A percentile compares a stretch with the other conserved stretches of the same genome.
phyloP scores from a whole-genome alignment of 306 rosid genomes.

The Cicer cuneatum region DNA sequence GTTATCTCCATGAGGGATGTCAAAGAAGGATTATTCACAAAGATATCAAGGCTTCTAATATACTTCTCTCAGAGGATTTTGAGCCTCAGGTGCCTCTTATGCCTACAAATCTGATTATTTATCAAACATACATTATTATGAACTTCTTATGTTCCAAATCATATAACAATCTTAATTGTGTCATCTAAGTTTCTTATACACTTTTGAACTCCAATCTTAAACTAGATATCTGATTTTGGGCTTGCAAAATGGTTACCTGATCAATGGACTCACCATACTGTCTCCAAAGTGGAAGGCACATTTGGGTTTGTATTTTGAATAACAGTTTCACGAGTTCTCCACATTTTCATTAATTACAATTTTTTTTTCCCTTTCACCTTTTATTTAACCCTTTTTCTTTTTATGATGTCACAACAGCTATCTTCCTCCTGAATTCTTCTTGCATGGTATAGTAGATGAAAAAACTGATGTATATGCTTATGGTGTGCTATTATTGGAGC shows the following conservation, averaged over 20 bases:
- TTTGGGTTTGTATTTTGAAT: slow-evolving; percentile 75
- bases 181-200: slow-evolving; percentile 16
- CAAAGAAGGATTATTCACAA: slow-evolving; percentile 97
- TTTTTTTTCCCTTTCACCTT: slow-evolving; percentile 5
- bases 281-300: slow-evolving; percentile 95
- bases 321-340: slow-evolving; percentile 31
- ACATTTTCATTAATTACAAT: background rate
- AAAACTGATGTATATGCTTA: slow-evolving; percentile 94
- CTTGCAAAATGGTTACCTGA: slow-evolving; percentile 98
- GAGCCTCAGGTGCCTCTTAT: slow-evolving; percentile 77
- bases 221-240: slow-evolving; percentile 94
- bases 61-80: slow-evolving; percentile 84
- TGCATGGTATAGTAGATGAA: slow-evolving; percentile 98
- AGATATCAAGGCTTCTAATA: slow-evolving; percentile 96
- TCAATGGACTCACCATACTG: slow-evolving; percentile 95
- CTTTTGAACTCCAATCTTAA: slow-evolving; percentile 43
- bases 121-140: slow-evolving; percentile 1
- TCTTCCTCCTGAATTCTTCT: slow-evolving; percentile 99
- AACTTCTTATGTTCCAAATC: slow-evolving; percentile 27
- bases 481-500: slow-evolving; percentile 89
- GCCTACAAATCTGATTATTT: slow-evolving; percentile 25
- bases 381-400: slow-evolving; percentile 34
- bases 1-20: slow-evolving; percentile 89
- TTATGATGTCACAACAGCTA: slow-evolving; percentile 62
- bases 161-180: slow-evolving; percentile 28